A percentile compares a stretch with the other conserved stretches of the same genome.
Evolutionary conservation across 1,139 yeast species (phyloP).

Genomic region (Eremothecium cymbalariae): DNA sequence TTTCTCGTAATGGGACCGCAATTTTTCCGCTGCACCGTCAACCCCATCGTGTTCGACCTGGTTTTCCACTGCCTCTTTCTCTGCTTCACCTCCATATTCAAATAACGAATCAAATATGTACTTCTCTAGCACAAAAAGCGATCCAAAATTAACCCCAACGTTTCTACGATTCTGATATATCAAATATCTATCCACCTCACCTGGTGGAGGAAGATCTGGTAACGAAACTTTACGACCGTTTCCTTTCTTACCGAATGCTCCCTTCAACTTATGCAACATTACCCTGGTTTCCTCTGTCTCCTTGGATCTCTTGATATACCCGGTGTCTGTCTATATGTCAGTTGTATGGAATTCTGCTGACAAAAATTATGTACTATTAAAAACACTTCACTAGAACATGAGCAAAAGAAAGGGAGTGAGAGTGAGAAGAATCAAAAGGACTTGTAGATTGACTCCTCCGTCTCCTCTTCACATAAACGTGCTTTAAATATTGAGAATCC

Average conservation of each 20-base stretch:
- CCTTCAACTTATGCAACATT: slow-evolving; percentile 7
- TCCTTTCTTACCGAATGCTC: slow-evolving; percentile 1
- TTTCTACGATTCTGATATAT: slow-evolving; percentile 61
- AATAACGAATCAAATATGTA: slow-evolving; percentile 59
- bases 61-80: slow-evolving; percentile 60
- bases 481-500: too few species aligned
- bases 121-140: slow-evolving; percentile 72
- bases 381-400: too few species aligned
- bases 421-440: too few species aligned
- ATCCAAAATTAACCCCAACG: slow-evolving; percentile 83
- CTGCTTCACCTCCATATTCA: slow-evolving; percentile 49
- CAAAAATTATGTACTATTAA: too few species aligned
- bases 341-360: too few species aligned
- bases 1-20: slow-evolving; percentile 63
- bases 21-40: slow-evolving; percentile 45
- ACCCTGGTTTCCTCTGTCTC: too few species aligned
- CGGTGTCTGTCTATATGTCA: too few species aligned
- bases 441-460: too few species aligned
- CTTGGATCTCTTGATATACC: too few species aligned
- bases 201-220: slow-evolving; percentile 6
- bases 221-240: not conserved
- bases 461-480: too few species aligned
- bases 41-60: slow-evolving; percentile 43
- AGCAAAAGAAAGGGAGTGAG: too few species aligned
- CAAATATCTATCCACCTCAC: slow-evolving; percentile 2